Conservation (phyloP, 139 green algal species). For the Limnomonas spitsbergensis region DNA sequence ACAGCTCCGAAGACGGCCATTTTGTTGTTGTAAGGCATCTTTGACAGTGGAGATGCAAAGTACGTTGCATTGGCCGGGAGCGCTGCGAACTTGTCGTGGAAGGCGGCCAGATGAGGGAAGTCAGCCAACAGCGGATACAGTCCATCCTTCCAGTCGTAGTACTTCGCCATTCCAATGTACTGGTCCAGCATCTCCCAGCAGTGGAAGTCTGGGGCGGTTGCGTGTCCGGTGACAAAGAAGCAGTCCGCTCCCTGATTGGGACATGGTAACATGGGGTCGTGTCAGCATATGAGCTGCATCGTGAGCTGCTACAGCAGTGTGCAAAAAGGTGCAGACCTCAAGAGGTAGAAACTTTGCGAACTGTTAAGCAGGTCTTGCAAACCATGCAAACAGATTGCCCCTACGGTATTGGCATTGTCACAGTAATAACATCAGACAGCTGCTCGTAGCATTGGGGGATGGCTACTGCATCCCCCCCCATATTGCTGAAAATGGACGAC, state of each 20-base stretch:
- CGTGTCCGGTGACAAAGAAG: constrained; percentile 8
- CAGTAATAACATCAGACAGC: no score
- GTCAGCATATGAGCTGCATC: no score
- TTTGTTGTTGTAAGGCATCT: constrained; percentile 17
- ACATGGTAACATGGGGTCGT: no score
- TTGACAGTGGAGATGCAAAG: background rate
- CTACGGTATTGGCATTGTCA: no score
- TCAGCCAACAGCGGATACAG: background rate
- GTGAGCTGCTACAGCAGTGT: no score
- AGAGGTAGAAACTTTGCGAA: background rate
- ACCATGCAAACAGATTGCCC: no score
- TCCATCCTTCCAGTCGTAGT: background rate
- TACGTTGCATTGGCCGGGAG: background rate
- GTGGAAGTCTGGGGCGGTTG: constrained; percentile 16
- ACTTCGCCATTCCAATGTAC: background rate
- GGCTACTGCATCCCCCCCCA: no score
- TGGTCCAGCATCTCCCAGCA: constrained; percentile 9
- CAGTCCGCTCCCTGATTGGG: background rate
- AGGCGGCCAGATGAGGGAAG: constrained; percentile 7
- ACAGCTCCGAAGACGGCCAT: constrained; percentile 13
- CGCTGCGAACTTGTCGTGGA: constrained; percentile 12
- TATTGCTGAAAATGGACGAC: no score
- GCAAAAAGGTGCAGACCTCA: background rate
- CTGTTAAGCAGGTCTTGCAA: no score
- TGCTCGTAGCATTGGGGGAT: no score